Evolutionary conservation across 2,329 filamentous ascomycete species (phyloP), one percentile per base, ranked within the genome.

Genomic region (Arthrinium phaeospermum): DNA sequence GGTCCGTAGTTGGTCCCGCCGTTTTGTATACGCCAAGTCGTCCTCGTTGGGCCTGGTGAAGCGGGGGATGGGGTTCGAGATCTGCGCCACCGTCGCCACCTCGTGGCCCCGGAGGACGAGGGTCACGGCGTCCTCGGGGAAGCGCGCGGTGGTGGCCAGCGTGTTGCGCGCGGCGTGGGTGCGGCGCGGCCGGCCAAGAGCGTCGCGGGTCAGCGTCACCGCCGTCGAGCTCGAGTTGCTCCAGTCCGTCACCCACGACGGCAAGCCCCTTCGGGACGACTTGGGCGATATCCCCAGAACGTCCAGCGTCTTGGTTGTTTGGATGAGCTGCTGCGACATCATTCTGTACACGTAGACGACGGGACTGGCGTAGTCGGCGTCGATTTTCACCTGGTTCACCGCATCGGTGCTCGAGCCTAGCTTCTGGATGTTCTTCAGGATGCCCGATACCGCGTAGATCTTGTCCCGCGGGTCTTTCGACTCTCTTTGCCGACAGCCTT

Each of bases 191-290:
- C 53, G 24, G 41, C 46, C 71, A 14, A 72, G 14, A 16, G 71
- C n/a, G 30, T 72, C 71, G 51, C 53, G 45, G 1, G 69, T 47
- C 45, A 72, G 12, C 22, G 71, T 67, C 22, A 46, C 27, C 4
- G 53, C 37, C 45, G 47, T 47, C 14, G 47, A 41, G n/a, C 46
- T 34, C 47, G 67, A 46, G 24, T 41, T 69, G 51, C 71, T 72
- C 71, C 71, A 72, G 57, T 72, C 71, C 44, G 71, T 68, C 37
- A 72, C 71, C 71, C 71, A 72, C 12, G 71, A 47, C 5, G 71
- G 71, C 49, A 72, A 44, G 19, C 51, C 37, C 37, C 27, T 22
- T 3, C 61, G 30, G 8, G 70, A 44, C 34, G 61, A 64, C 22
- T 8, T 22, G 3, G 51, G 37, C 22, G 30, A 71, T 16, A 67